A percentile compares a stretch with the other conserved stretches of the same genome.
Conservation (phyloP, 1,139 yeast species). For the Debaryomyces coudertii region DNA sequence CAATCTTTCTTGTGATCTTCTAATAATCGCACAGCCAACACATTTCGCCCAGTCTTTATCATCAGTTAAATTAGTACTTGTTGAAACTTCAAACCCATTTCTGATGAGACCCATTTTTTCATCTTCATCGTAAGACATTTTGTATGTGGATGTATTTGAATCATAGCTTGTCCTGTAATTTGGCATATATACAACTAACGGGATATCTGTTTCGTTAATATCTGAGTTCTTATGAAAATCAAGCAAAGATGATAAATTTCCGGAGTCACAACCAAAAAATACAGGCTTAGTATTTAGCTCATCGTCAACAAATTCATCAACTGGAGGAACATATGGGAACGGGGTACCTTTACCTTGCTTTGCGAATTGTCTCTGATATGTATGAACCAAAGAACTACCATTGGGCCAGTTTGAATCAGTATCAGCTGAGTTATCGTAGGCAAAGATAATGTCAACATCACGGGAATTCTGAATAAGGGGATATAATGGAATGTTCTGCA, state of each 20-base stretch:
- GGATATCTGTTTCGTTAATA: slow-evolving; percentile 38
- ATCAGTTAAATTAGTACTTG: slow-evolving; percentile 38
- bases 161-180: slow-evolving; percentile 34
- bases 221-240: slow-evolving; percentile 30
- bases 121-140: slow-evolving; percentile 41
- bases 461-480: slow-evolving; percentile 77
- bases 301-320: slow-evolving; percentile 29
- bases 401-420: slow-evolving; percentile 72
- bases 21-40: slow-evolving; percentile 51
- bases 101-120: slow-evolving; percentile 35
- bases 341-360: slow-evolving; percentile 45
- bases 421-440: slow-evolving; percentile 86
- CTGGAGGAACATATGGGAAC: slow-evolving; percentile 45
- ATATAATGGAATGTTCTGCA: slow-evolving; percentile 74
- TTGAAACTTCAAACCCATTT: slow-evolving; percentile 45
- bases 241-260: slow-evolving; percentile 32
- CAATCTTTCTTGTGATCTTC: slow-evolving; percentile 46
- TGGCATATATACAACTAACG: slow-evolving; percentile 44
- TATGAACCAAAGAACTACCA: slow-evolving; percentile 67
- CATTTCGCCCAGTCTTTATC: slow-evolving; percentile 46
- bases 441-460: slow-evolving; percentile 76
- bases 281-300: slow-evolving; percentile 37
- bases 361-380: slow-evolving; percentile 54
- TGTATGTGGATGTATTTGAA: slow-evolving; percentile 44
- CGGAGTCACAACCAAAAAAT: slow-evolving; percentile 47